Base-by-base conservation (phyloP, 2,329 filamentous ascomycete species). In the Apiospora sp. region DNA sequence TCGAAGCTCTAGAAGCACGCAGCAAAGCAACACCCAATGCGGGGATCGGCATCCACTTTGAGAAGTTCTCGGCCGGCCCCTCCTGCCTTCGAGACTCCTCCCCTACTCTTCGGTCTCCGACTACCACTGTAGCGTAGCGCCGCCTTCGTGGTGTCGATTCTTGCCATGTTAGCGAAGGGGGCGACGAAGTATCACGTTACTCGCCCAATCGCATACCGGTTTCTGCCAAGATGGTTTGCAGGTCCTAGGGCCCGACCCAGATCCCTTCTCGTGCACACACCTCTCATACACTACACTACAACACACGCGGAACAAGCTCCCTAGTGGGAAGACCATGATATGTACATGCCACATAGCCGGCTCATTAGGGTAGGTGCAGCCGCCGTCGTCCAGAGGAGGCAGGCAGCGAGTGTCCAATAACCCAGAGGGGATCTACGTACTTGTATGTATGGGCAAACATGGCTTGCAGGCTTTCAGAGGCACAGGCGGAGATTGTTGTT, bases 401-500 rank as follows among this genome's bases (percentile, higher is more conserved):
- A 34, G 54, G 54, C 54, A 61, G 54, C 22, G 58, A 34, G 58
- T 10, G 13, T 41, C 34, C 19, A 61, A 37, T 61, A 61, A n/a
- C 37, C 30, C 51, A 30, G 24, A 58, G 22, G 34, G 54, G 54
- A 30, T 61, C 54, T 30, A 30, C 27, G 27, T 30, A 30, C 27
- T 30, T 30, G 27, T 30, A 37, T n/a, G 37, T 22, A 37, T 61
- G 54, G 54, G 54, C 54, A 61, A 61, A 61, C 30, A 61, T 61
- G 54, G 54, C 30, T 37, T 61, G 54, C 54, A 61, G 30, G 16
- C 54, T 61, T 61, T 37, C 54, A 61, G 30, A 64, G 58, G 58
- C 58, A 61, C 54, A 64, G 58, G 58, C 58, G 58, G 58, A 61
- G 54, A 64, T 64, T 64, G 58, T 61, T 64, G 58, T 61, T 61